Conservation (phyloP, 352 stramenopile species). For the Phytophthora chlamydospora region DNA sequence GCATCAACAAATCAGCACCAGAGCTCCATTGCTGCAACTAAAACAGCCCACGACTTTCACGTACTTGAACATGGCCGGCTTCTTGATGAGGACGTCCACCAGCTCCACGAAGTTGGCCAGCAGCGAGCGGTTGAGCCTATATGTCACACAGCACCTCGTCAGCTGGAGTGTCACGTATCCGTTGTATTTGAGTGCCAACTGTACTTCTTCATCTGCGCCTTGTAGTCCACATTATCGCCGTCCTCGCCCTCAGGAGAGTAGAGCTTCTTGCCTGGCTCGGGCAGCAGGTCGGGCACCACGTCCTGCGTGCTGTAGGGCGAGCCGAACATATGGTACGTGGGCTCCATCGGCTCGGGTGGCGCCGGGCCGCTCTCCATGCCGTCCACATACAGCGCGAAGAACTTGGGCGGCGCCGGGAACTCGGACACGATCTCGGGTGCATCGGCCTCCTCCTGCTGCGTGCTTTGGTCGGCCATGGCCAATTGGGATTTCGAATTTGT, state of each 20-base stretch:
- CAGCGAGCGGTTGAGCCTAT: constrained; percentile 82
- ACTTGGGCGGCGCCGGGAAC: constrained; percentile 80
- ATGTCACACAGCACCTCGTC: neutral
- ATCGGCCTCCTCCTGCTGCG: constrained; percentile 34
- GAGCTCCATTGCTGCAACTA: neutral
- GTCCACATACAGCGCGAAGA: constrained; percentile 78
- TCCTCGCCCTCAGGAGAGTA: constrained; percentile 43
- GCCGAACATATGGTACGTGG: constrained; percentile 88
- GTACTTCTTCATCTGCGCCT: constrained; percentile 83
- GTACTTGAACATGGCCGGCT: constrained; percentile 82
- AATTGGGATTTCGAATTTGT: neutral
- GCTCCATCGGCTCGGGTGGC: constrained; percentile 73
- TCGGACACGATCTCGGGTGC: constrained; percentile 85
- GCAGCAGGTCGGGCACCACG: constrained; percentile 76
- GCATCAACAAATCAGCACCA: constrained; percentile 10
- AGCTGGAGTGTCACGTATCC: neutral
- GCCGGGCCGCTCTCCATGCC: constrained; percentile 52
- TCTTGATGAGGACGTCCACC: constrained; percentile 83
- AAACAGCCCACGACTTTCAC: constrained; percentile 14
- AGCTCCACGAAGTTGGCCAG: constrained; percentile 87
- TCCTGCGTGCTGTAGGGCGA: constrained; percentile 86
- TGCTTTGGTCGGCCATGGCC: constrained; percentile 12
- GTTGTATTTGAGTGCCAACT: neutral
- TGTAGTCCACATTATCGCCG: constrained; percentile 61
- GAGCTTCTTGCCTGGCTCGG: constrained; percentile 63